A percentile compares a stretch with the other conserved stretches of the same genome.
Evolutionary conservation across 2,329 filamentous ascomycete genomes (phyloP).

Genomic region (Neopestalotiopsis rosae): DNA sequence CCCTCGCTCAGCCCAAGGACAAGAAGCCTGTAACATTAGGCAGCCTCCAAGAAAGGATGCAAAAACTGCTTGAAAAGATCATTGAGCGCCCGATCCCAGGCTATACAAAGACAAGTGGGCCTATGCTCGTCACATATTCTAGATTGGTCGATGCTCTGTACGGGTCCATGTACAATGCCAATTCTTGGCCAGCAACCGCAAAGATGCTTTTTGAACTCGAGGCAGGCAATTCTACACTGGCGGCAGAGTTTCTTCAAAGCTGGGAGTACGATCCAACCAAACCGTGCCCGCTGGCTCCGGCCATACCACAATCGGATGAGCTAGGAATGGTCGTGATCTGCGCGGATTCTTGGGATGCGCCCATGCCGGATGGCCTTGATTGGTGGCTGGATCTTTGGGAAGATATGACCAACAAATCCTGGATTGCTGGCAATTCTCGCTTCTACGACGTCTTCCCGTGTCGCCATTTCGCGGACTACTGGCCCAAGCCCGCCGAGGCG

Average conservation of each 20-base stretch:
- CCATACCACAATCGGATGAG: conserved; percentile 43
- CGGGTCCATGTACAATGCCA: conserved; percentile 47
- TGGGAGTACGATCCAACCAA: conserved; percentile 50
- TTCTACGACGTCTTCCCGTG: conserved; percentile 53
- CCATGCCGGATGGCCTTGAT: conserved; percentile 42
- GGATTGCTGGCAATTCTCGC: conserved; percentile 53
- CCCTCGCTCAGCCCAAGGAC: conserved; percentile 42
- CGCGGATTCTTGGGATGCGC: conserved; percentile 50
- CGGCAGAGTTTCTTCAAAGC: conserved; percentile 43
- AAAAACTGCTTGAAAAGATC: conserved; percentile 42
- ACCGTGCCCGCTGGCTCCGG: conserved; percentile 33
- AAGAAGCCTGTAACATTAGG: conserved; percentile 38
- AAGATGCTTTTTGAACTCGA: conserved; percentile 50
- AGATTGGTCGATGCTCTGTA: conserved; percentile 46
- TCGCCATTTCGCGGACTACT: conserved; percentile 49
- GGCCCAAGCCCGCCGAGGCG: conserved; percentile 51
- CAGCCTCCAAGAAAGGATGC: conserved; percentile 46
- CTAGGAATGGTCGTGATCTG: conserved; percentile 49
- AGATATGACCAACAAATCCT: conserved; percentile 51
- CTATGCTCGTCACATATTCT: conserved; percentile 53
- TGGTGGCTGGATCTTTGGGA: conserved; percentile 54
- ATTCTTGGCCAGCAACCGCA: conserved; percentile 47
- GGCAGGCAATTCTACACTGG: conserved; percentile 48
- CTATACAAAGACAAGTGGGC: conserved; percentile 45
- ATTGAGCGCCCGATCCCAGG: conserved; percentile 42